Conservation (phyloP, 2,329 filamentous ascomycete genomes). For the Colletotrichum phormii region DNA sequence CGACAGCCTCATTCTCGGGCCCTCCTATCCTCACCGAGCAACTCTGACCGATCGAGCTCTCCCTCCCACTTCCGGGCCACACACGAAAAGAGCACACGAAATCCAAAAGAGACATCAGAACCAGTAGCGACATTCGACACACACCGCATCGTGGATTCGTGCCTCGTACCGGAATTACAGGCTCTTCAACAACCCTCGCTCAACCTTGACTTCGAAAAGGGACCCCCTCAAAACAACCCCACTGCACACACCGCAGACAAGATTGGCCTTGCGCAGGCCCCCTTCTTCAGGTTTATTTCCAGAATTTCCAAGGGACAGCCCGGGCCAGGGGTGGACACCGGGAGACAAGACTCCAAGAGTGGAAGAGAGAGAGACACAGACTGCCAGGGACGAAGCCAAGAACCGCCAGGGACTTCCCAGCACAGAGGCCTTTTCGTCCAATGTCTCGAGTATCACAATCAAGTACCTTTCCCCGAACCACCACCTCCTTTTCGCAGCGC, state of each 20-base stretch:
- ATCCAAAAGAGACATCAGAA: neutral
- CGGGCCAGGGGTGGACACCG: neutral
- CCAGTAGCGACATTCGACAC: slow-evolving; percentile 13
- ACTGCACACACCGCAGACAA: slow-evolving; percentile 16
- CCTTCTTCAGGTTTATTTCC: slow-evolving; percentile 8
- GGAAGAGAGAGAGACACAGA: no score
- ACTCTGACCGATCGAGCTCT: neutral
- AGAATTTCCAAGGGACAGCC: slow-evolving; percentile 1
- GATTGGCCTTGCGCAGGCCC: slow-evolving; percentile 12
- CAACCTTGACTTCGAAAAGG: neutral
- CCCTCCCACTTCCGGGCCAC: neutral
- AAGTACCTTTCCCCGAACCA: slow-evolving; percentile 7
- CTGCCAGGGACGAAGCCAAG: neutral
- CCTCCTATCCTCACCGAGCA: neutral
- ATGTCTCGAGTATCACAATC: slow-evolving; percentile 19
- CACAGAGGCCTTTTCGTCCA: slow-evolving; percentile 14
- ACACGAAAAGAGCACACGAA: neutral
- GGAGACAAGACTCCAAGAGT: neutral
- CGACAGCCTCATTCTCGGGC: neutral
- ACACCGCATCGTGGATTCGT: slow-evolving; percentile 9
- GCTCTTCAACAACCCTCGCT: slow-evolving; percentile 1
- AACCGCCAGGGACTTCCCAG: slow-evolving; percentile 11
- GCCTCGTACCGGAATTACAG: slow-evolving; percentile 32
- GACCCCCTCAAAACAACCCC: slow-evolving; percentile 8
- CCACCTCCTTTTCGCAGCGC: neutral